phyloP scores from a whole-genome alignment of 371 early-diverging fungal genomes.

The Syncephalastrum contaminatum region DNA sequence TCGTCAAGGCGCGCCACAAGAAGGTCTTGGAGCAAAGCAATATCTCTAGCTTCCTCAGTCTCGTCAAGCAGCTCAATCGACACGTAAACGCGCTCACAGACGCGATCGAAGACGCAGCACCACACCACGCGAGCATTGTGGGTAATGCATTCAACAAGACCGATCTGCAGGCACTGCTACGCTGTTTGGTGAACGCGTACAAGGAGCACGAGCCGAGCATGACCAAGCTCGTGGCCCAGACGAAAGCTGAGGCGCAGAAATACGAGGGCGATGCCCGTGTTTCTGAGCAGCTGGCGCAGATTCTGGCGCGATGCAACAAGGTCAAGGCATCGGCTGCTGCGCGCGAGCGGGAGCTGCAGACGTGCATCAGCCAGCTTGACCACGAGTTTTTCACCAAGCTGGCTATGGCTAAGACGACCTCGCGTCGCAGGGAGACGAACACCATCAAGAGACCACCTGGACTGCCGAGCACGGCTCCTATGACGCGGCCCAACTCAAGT shows the following conservation, averaged over 20 bases:
- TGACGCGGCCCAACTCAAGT: slow-evolving; percentile 7
- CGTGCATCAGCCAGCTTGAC: slow-evolving; percentile 34
- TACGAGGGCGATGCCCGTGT: slow-evolving; percentile 40
- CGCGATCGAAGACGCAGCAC: slow-evolving; percentile 42
- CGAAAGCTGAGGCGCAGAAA: slow-evolving; percentile 27
- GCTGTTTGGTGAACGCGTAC: slow-evolving; percentile 46
- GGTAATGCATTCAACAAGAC: slow-evolving; percentile 41
- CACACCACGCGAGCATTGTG: slow-evolving; percentile 33
- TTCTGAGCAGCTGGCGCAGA: slow-evolving; percentile 32
- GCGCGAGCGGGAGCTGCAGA: slow-evolving; percentile 34
- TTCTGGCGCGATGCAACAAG: slow-evolving; percentile 46
- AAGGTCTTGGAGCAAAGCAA: slow-evolving; percentile 31
- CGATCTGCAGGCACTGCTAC: slow-evolving; percentile 49
- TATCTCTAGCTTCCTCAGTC: slow-evolving; percentile 25
- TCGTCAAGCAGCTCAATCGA: slow-evolving; percentile 35
- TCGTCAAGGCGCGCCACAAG: slow-evolving; percentile 30
- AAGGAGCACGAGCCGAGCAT: slow-evolving; percentile 42
- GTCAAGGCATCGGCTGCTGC: slow-evolving; percentile 23
- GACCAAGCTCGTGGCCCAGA: slow-evolving; percentile 30
- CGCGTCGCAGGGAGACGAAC: slow-evolving; percentile 6
- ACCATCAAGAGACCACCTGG: slow-evolving; percentile 7
- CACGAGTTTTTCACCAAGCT: slow-evolving; percentile 50
- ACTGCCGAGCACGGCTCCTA: slow-evolving; percentile 4
- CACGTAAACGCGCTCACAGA: slow-evolving; percentile 26
- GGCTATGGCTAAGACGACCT: slow-evolving; percentile 31